Conservation (phyloP, 139 green algal species). For the Spirogloea muscicola region DNA sequence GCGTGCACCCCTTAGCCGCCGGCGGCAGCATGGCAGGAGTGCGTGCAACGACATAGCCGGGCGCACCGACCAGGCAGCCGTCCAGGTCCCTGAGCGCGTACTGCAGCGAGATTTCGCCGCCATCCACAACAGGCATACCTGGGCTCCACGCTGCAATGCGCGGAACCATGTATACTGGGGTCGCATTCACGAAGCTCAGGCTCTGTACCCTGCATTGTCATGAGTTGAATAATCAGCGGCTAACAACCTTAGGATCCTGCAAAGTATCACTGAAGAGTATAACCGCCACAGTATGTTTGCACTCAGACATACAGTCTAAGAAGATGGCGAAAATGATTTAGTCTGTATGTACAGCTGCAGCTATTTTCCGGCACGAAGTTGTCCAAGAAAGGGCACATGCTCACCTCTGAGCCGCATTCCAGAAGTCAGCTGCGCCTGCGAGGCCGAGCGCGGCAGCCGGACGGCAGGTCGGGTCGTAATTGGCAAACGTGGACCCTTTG, state of each 20-base stretch:
- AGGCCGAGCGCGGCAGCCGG: neutral
- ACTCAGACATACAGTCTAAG: neutral
- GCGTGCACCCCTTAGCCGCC: neutral
- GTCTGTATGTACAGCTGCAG: neutral
- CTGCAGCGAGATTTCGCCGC: neutral
- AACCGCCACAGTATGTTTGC: neutral
- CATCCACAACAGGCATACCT: neutral
- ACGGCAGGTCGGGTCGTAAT: slow-evolving; percentile 14
- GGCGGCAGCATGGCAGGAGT: neutral
- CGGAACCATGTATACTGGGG: neutral
- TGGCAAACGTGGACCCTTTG: slow-evolving; percentile 11
- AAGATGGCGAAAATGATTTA: neutral
- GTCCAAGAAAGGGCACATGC: neutral
- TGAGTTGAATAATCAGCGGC: neutral
- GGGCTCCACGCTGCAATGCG: neutral
- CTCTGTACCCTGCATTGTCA: neutral
- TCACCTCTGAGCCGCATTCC: neutral
- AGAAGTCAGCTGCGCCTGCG: neutral
- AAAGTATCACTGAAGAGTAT: neutral
- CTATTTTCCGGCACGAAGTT: neutral
- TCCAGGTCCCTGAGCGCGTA: slow-evolving; percentile 4
- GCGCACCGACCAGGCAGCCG: neutral
- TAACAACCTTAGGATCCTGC: neutral
- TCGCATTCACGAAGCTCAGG: neutral
- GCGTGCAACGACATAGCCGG: slow-evolving; percentile 8